Evolutionary conservation across 2,329 filamentous ascomycete genomes (phyloP).

Genomic region (Beauveria sp.): DNA sequence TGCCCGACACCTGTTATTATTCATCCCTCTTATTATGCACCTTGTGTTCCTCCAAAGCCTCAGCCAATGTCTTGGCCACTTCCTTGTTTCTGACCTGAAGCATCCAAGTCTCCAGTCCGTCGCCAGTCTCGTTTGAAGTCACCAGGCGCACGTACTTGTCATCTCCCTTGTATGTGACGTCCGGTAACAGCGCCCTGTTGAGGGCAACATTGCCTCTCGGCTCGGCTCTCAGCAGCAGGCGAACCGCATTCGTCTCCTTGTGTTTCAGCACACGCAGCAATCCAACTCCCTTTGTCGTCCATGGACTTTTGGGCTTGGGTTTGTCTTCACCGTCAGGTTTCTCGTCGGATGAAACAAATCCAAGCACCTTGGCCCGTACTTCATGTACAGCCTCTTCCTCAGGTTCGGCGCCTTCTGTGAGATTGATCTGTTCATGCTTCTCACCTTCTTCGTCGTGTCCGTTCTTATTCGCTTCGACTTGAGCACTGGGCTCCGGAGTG

Average conservation of each 20-base stretch:
- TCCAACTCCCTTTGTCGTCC: constrained; percentile 65
- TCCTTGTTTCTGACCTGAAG: constrained; percentile 61
- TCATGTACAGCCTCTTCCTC: constrained; percentile 65
- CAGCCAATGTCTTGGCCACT: constrained; percentile 45
- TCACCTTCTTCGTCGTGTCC: constrained; percentile 46
- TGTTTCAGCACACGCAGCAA: constrained; percentile 66
- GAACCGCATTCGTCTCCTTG: constrained; percentile 57
- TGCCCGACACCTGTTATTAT: constrained; percentile 16
- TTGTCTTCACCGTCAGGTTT: constrained; percentile 36
- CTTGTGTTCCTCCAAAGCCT: constrained; percentile 46
- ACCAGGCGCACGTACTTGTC: constrained; percentile 54
- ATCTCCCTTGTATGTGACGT: constrained; percentile 54
- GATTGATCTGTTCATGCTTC: constrained; percentile 61
- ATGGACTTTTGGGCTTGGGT: constrained; percentile 47
- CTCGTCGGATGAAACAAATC: constrained; percentile 44
- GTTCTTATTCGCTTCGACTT: constrained; percentile 33
- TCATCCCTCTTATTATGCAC: constrained; percentile 45
- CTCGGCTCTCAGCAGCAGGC: constrained; percentile 66
- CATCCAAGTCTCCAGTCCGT: constrained; percentile 60
- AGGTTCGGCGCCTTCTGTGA: constrained; percentile 62
- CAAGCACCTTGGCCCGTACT: constrained; percentile 61
- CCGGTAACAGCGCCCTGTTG: constrained; percentile 58
- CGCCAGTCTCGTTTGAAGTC: constrained; percentile 49
- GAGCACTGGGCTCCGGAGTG: constrained; percentile 48
- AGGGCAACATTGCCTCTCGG: constrained; percentile 66